Evolutionary conservation across 306 rosid genomes (phyloP).

Genomic region (Trifolium pratense): DNA sequence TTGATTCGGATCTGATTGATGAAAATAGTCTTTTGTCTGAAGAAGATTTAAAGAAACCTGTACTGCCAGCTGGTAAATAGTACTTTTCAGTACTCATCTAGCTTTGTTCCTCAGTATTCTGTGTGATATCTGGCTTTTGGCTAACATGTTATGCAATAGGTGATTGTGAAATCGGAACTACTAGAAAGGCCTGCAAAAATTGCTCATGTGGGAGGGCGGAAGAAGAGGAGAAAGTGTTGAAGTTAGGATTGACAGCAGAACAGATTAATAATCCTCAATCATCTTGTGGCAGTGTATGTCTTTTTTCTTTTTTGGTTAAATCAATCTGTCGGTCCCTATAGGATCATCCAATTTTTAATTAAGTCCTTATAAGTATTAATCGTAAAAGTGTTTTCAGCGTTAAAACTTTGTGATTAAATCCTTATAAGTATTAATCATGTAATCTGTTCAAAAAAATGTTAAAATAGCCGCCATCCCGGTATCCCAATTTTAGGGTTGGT

Average conservation of each 20-base stretch:
- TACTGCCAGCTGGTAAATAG: constrained; percentile 60
- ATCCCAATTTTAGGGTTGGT: background rate
- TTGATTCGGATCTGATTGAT: constrained; percentile 86
- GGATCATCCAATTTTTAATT: background rate
- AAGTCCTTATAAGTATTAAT: background rate
- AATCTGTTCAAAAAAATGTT: background rate
- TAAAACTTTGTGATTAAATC: background rate
- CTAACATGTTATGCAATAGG: constrained; percentile 50
- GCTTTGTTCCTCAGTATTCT: constrained; percentile 30
- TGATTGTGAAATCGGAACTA: constrained; percentile 86
- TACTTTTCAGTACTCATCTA: constrained; percentile 28
- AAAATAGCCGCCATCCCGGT: background rate
- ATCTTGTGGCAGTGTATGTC: constrained; percentile 86
- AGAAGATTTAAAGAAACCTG: constrained; percentile 86
- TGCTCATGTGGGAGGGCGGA: constrained; percentile 94
- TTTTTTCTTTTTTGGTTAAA: background rate
- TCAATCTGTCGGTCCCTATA: background rate
- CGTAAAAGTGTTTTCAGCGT: background rate
- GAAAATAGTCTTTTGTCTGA: constrained; percentile 90
- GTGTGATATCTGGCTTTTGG: constrained; percentile 11
- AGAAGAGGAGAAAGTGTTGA: constrained; percentile 81
- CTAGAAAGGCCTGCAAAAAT: constrained; percentile 94
- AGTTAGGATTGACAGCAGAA: constrained; percentile 73
- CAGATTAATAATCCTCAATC: constrained; percentile 83
- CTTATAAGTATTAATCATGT: background rate